These are phyloP conservation scores for Arthrobotrys megalospora DNA, from an alignment of 2,329 filamentous ascomycete genomes.

Conservation along the genomic window DNA sequence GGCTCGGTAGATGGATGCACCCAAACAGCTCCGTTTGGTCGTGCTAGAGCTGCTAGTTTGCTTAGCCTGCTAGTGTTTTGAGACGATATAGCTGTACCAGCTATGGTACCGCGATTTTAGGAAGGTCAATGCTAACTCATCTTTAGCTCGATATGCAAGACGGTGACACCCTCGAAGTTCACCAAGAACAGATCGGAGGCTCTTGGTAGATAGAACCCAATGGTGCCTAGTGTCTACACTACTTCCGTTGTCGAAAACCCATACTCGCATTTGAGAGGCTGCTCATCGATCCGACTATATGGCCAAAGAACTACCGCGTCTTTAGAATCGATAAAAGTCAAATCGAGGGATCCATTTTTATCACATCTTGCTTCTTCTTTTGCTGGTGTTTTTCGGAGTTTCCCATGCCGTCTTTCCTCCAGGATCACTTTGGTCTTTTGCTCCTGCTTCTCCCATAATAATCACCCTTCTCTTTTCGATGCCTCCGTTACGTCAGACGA, in stretches of 20 bases:
- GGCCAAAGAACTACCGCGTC: not conserved
- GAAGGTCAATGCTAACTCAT: constrained; percentile 61
- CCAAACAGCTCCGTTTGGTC: not conserved
- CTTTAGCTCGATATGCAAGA: constrained; percentile 93
- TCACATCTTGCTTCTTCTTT: constrained; percentile 50
- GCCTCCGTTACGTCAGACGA: not conserved
- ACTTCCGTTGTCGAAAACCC: not conserved
- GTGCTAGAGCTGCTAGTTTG: constrained; percentile 12
- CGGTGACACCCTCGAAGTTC: constrained; percentile 95
- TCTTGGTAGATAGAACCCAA: constrained; percentile 64
- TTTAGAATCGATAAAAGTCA: constrained; percentile 27
- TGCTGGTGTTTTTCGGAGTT: constrained; percentile 61
- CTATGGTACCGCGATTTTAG: constrained; percentile 13
- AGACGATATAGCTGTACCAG: not conserved
- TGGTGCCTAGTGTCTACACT: not conserved
- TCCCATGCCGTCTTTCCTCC: constrained; percentile 16
- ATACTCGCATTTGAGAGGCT: not conserved
- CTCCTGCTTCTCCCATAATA: constrained; percentile 9
- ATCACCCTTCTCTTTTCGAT: constrained; percentile 9
- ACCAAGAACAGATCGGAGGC: constrained; percentile 97
- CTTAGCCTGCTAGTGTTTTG: not conserved
- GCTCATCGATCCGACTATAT: not conserved
- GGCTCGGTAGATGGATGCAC: constrained; percentile 2
- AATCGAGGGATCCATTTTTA: constrained; percentile 27
- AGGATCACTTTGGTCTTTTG: constrained; percentile 4